phyloP scores from a whole-genome alignment of 805 yeast species.

The Candida piceae region DNA sequence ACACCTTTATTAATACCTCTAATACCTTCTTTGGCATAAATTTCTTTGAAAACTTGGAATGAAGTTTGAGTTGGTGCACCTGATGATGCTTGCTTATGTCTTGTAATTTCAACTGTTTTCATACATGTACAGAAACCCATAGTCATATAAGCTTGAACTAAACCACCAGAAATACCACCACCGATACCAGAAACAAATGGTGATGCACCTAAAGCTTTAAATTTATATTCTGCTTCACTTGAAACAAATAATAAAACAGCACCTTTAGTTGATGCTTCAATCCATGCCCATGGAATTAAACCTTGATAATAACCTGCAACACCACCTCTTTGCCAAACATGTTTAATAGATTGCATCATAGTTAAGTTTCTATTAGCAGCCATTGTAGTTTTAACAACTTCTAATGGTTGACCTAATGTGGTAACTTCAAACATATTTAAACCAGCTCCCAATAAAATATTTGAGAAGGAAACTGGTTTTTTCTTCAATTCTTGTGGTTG shows the following conservation, averaged over 20 bases:
- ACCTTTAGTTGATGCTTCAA: constrained; percentile 98
- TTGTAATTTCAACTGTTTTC: constrained; percentile 97
- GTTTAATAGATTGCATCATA: constrained; percentile 59
- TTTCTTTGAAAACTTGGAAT: constrained; percentile 80
- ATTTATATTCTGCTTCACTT: constrained; percentile 82
- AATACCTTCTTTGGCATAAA: constrained; percentile 81
- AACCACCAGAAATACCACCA: constrained; percentile 95
- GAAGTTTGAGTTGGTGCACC: constrained; percentile 74
- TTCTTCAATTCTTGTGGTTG: constrained; percentile 45
- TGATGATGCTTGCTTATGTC: constrained; percentile 64
- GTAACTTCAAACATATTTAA: constrained; percentile 90
- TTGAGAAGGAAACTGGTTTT: constrained; percentile 83
- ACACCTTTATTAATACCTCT: constrained; percentile 96
- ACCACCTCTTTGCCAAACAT: constrained; percentile 94
- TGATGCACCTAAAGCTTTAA: constrained; percentile 56
- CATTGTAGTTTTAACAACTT: constrained; percentile 95
- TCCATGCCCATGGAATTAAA: constrained; percentile 99
- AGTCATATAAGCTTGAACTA: constrained; percentile 92
- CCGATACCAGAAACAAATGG: constrained; percentile 84
- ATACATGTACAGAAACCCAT: constrained; percentile 99
- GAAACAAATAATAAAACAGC: constrained; percentile 91
- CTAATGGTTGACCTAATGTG: constrained; percentile 94
- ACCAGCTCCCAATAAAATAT: constrained; percentile 90
- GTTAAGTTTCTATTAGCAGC: constrained; percentile 86
- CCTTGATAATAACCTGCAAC: constrained; percentile 92